Evolutionary conservation across 2,329 filamentous ascomycete species (phyloP).

Genomic region (Colletotrichum lentis): DNA sequence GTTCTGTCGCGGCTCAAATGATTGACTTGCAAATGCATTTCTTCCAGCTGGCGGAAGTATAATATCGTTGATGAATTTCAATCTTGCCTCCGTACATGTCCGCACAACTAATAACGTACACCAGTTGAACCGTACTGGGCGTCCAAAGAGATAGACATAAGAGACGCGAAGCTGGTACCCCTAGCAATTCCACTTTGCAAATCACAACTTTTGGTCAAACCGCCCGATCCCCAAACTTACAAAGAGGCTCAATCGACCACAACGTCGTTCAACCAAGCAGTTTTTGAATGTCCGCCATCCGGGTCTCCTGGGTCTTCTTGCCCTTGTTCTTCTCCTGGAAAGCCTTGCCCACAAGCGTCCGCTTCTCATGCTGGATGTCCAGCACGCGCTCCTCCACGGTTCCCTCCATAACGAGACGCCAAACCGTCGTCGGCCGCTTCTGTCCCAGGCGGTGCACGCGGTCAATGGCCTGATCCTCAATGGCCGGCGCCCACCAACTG

Average conservation of each 20-base stretch:
- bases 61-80: no score
- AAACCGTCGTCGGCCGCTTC: slow-evolving; percentile 79
- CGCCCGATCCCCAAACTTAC: background rate
- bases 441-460: slow-evolving; percentile 88
- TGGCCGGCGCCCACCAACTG: slow-evolving; percentile 90
- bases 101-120: no score
- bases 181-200: background rate
- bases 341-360: slow-evolving; percentile 77
- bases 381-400: slow-evolving; percentile 84
- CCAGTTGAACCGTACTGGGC: background rate
- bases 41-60: no score
- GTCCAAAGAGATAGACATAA: background rate
- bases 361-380: slow-evolving; percentile 79
- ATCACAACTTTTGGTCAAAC: background rate
- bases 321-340: slow-evolving; percentile 75
- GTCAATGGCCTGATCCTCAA: slow-evolving; percentile 91
- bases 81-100: no score
- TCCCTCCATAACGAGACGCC: slow-evolving; percentile 80
- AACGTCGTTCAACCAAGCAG: slow-evolving; percentile 49
- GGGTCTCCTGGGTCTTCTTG: slow-evolving; percentile 64
- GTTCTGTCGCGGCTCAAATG: no score
- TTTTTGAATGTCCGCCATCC: slow-evolving; percentile 64
- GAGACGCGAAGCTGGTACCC: no score
- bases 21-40: no score
- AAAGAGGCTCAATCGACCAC: background rate